A percentile compares a stretch with the other conserved stretches of the same genome.
Conservation (phyloP, 768 basidiomycete genomes). For the Boletus sp. region DNA sequence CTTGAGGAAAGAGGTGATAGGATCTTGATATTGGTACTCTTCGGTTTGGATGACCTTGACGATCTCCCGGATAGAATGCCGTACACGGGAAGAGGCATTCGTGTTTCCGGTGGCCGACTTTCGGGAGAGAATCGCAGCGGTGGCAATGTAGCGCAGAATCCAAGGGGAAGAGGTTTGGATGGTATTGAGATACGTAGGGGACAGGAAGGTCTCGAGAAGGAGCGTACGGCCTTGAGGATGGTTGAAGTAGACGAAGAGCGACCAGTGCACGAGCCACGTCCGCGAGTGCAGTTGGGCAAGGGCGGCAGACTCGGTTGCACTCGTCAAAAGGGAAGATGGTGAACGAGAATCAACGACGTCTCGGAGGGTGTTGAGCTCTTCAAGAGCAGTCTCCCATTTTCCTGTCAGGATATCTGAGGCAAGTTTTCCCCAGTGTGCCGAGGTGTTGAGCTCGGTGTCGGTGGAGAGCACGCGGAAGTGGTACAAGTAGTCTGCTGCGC, state of each 20-base stretch:
- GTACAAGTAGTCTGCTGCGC: conserved; percentile 96
- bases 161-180: conserved; percentile 96
- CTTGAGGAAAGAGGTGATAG: conserved; percentile 89
- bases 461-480: conserved; percentile 98
- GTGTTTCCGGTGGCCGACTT: conserved; percentile 57
- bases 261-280: conserved; percentile 98
- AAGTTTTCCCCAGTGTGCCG: conserved; percentile 98
- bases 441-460: conserved; percentile 88
- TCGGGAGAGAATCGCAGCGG: conserved; percentile 89
- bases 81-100: conserved; percentile 64
- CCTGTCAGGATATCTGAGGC: conserved; percentile 95
- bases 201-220: conserved; percentile 94
- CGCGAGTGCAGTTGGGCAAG: conserved; percentile 89
- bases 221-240: conserved; percentile 88
- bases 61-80: conserved; percentile 86
- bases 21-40: conserved; percentile 94
- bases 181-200: conserved; percentile 96
- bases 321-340: conserved; percentile 47
- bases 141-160: conserved; percentile 91
- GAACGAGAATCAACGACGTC: conserved; percentile 86
- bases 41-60: conserved; percentile 94
- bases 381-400: conserved; percentile 91
- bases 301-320: conserved; percentile 58
- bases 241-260: conserved; percentile 97
- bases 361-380: conserved; percentile 93